A percentile compares a stretch with the other conserved stretches of the same genome.
phyloP scores from a whole-genome alignment of 495 filamentous ascomycete species.

The Pseudotulostoma volvatum region DNA sequence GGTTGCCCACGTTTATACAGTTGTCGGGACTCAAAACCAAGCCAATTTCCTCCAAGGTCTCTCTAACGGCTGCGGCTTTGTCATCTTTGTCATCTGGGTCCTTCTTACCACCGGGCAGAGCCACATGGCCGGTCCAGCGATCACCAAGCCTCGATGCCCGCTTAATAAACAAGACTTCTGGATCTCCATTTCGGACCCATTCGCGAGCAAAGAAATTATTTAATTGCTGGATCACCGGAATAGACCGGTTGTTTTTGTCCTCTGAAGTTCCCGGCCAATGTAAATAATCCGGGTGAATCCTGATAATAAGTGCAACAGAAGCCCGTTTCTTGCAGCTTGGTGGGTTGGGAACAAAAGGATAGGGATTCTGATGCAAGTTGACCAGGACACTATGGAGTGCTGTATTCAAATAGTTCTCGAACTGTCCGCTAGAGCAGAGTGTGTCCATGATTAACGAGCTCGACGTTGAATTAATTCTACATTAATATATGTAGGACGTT shows the following conservation, averaged over 20 bases:
- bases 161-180: slow-evolving; percentile 66
- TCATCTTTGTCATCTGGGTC: slow-evolving; percentile 55
- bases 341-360: slow-evolving; percentile 48
- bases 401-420: slow-evolving; percentile 8
- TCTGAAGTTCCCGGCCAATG: slow-evolving; percentile 33
- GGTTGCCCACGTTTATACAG: slow-evolving; percentile 45
- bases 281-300: slow-evolving; percentile 44
- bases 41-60: slow-evolving; percentile 59
- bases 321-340: slow-evolving; percentile 46
- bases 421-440: too few relatives aligned
- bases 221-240: slow-evolving; percentile 26
- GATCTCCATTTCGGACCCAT: slow-evolving; percentile 60
- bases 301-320: slow-evolving; percentile 56
- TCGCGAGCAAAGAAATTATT: slow-evolving; percentile 47
- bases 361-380: slow-evolving; percentile 37
- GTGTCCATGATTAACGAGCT: too few relatives aligned
- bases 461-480: too few relatives aligned
- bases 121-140: slow-evolving; percentile 62
- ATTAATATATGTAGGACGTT: too few relatives aligned
- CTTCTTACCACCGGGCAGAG: slow-evolving; percentile 55
- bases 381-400: slow-evolving; percentile 31
- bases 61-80: slow-evolving; percentile 46
- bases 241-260: slow-evolving; percentile 13
- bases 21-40: slow-evolving; percentile 40
- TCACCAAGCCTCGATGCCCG: slow-evolving; percentile 53